Conservation (phyloP, 208 protist genomes). For the Porcisia deanei region DNA sequence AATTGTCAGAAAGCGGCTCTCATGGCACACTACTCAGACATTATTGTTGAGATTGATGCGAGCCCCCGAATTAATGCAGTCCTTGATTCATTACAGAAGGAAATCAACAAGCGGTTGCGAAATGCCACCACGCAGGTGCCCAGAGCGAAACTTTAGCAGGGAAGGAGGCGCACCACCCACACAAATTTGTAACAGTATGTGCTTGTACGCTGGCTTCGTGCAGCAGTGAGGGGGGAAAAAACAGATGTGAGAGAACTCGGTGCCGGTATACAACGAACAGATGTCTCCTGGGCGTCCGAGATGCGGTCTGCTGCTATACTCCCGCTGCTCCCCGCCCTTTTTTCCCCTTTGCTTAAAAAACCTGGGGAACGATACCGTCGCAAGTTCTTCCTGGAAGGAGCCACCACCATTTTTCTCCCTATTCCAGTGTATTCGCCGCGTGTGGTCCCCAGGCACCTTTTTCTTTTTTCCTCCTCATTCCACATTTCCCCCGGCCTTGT, state of each 20-base stretch:
- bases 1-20: slow-evolving; percentile 61
- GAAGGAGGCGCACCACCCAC: not conserved
- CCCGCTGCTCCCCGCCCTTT: no score
- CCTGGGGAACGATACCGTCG: no score
- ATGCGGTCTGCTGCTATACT: not conserved
- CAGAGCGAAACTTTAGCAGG: slow-evolving; percentile 18
- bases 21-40: slow-evolving; percentile 52
- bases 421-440: no score
- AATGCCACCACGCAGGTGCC: not conserved
- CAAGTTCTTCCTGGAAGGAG: no score
- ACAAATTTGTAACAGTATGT: not conserved
- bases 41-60: slow-evolving; percentile 59
- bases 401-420: no score
- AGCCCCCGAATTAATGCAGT: slow-evolving; percentile 53
- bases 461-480: no score
- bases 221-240: no score
- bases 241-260: not conserved
- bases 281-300: not conserved
- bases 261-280: not conserved
- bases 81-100: slow-evolving; percentile 33
- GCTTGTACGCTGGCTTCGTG: not conserved
- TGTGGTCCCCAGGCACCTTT: no score
- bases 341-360: no score
- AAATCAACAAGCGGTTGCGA: slow-evolving; percentile 33
- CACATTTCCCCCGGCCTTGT: no score